phyloP scores from a whole-genome alignment of 2,329 filamentous ascomycete species.

The Aspergillus uvarum region DNA sequence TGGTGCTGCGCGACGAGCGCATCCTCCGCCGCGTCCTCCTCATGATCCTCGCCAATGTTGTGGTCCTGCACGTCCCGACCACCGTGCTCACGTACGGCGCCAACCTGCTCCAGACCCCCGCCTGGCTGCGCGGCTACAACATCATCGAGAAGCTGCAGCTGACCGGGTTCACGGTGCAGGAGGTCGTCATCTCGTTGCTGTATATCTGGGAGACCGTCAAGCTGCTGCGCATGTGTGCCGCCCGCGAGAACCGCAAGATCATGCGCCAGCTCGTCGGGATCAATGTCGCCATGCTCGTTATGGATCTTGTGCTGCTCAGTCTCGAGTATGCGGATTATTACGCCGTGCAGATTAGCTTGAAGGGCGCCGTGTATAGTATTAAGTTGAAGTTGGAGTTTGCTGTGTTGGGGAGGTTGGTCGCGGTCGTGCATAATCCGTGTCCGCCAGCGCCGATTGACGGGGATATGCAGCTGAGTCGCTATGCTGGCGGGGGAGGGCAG shows the following conservation, averaged over 20 bases:
- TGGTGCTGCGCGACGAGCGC: constrained; percentile 54
- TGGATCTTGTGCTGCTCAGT: constrained; percentile 47
- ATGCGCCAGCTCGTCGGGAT: constrained; percentile 49
- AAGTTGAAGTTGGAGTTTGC: constrained; percentile 57
- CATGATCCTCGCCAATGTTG: constrained; percentile 58
- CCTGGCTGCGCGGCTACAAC: constrained; percentile 44
- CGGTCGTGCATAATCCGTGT: constrained; percentile 34
- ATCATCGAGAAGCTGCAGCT: constrained; percentile 50
- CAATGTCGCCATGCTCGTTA: constrained; percentile 48
- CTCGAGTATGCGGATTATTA: constrained; percentile 44
- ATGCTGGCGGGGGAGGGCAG: background rate
- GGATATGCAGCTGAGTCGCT: background rate
- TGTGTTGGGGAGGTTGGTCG: constrained; percentile 51
- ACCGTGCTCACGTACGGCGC: constrained; percentile 55
- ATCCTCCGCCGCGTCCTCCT: constrained; percentile 52
- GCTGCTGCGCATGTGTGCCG: constrained; percentile 39
- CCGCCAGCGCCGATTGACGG: constrained; percentile 12
- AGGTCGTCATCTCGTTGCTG: constrained; percentile 48
- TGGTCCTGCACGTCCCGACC: constrained; percentile 56
- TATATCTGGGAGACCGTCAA: constrained; percentile 57
- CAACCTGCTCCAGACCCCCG: constrained; percentile 24
- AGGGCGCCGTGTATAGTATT: constrained; percentile 41
- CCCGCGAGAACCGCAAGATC: constrained; percentile 31
- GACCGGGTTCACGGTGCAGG: constrained; percentile 48
- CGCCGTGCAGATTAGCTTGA: constrained; percentile 42